Conservation (phyloP, 768 basidiomycete genomes). For the Royoungia palumana region DNA sequence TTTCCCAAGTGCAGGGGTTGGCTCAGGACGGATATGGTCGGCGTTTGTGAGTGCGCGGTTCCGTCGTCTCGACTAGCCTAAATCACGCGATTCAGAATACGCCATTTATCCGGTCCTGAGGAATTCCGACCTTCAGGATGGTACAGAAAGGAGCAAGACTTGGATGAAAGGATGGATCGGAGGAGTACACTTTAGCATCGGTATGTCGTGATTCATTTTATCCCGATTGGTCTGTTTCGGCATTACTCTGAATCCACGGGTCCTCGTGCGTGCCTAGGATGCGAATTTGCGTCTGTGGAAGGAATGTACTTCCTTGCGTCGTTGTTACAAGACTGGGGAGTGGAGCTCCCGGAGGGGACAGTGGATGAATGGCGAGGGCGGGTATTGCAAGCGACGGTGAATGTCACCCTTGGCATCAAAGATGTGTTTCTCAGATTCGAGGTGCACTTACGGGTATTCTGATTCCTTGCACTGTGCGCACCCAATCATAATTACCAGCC, state of each 20-base stretch:
- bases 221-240: neutral
- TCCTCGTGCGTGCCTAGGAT: slow-evolving; percentile 51
- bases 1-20: slow-evolving; percentile 28
- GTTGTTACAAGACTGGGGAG: slow-evolving; percentile 50
- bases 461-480: too few species aligned
- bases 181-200: slow-evolving; percentile 26
- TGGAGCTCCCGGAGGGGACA: slow-evolving; percentile 38
- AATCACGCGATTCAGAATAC: slow-evolving; percentile 31
- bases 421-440: slow-evolving; percentile 25
- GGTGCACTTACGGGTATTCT: neutral
- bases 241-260: slow-evolving; percentile 27
- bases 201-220: slow-evolving; percentile 6
- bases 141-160: slow-evolving; percentile 24
- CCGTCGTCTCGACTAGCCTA: neutral
- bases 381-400: slow-evolving; percentile 18
- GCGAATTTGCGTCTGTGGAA: slow-evolving; percentile 53
- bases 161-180: slow-evolving; percentile 8
- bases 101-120: slow-evolving; percentile 36
- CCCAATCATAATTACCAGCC: too few species aligned
- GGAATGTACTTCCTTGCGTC: slow-evolving; percentile 50
- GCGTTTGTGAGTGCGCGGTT: slow-evolving; percentile 21
- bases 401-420: slow-evolving; percentile 13
- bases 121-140: slow-evolving; percentile 38
- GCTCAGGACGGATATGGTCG: slow-evolving; percentile 30
- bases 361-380: slow-evolving; percentile 23